Conservation (phyloP, 1,284 basidiomycete species). For the Sphagnurus paluster region DNA sequence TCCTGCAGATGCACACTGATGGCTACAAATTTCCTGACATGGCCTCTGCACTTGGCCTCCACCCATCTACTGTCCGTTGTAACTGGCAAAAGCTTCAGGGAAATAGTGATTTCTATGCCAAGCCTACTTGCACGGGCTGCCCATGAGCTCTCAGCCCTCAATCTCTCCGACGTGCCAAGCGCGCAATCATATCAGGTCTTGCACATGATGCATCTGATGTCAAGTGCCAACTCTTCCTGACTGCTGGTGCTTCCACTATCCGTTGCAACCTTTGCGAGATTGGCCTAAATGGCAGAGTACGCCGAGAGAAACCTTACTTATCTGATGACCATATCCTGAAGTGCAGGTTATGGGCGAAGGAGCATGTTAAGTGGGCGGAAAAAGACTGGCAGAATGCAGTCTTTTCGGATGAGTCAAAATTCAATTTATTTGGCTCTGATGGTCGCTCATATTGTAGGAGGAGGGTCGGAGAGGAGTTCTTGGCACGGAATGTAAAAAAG, state of each 20-base stretch:
- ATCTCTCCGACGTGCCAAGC: not conserved
- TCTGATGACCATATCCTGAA: not conserved
- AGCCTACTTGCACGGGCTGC: no score
- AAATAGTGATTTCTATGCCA: no score
- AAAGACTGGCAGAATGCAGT: slow-evolving; percentile 6
- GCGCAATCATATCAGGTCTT: not conserved
- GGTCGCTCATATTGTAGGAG: slow-evolving; percentile 22
- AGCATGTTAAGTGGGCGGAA: not conserved
- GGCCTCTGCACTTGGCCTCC: no score
- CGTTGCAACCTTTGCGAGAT: not conserved
- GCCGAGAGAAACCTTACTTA: not conserved
- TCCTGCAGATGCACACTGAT: no score
- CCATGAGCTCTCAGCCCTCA: no score
- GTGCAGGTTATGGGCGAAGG: not conserved
- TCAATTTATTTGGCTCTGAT: slow-evolving; percentile 27
- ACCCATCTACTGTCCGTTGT: no score
- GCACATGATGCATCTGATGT: not conserved
- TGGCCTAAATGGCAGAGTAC: not conserved
- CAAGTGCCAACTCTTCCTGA: not conserved
- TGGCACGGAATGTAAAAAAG: slow-evolving; percentile 16
- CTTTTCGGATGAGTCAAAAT: no score
- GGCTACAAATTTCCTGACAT: no score
- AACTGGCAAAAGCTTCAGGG: no score
- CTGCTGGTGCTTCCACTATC: not conserved
- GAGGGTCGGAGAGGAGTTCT: slow-evolving; percentile 17